These are phyloP conservation scores for Liquidambar formosana DNA, from an alignment of 164 flowering plant genomes.

Conservation along the genomic window DNA sequence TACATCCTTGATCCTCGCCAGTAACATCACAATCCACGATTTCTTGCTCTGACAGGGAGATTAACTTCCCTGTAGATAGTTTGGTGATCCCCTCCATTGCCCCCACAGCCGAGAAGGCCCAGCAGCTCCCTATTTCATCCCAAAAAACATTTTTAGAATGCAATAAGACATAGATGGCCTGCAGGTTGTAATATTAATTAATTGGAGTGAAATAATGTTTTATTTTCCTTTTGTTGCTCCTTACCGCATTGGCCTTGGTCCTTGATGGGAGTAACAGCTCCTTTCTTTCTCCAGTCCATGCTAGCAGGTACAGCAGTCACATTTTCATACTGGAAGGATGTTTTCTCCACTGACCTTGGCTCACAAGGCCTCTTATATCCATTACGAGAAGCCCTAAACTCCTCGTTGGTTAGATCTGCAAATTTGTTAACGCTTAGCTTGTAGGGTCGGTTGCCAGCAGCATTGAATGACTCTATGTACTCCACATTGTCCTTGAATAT, in stretches of 20 bases:
- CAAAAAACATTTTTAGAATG: too few species aligned
- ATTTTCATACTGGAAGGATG: neutral
- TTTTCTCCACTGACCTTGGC: neutral
- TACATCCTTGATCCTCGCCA: slow-evolving; percentile 11
- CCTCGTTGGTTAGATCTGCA: slow-evolving; percentile 7
- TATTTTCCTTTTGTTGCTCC: too few species aligned
- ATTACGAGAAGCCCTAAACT: neutral
- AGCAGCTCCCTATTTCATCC: too few species aligned
- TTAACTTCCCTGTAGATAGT: slow-evolving; percentile 9
- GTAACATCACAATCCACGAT: slow-evolving; percentile 15
- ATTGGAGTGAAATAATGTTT: too few species aligned
- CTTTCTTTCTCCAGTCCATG: slow-evolving; percentile 8
- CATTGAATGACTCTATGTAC: slow-evolving; percentile 13
- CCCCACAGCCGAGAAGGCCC: too few species aligned
- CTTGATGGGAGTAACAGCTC: slow-evolving; percentile 1
- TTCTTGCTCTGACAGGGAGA: slow-evolving; percentile 20
- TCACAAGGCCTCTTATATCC: neutral
- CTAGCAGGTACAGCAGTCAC: neutral
- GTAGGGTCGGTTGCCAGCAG: neutral
- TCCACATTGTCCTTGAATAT: too few species aligned
- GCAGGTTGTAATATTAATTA: too few species aligned
- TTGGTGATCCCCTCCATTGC: slow-evolving; percentile 11
- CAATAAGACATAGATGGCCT: too few species aligned
- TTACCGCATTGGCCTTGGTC: too few species aligned
- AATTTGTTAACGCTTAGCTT: slow-evolving; percentile 4